A percentile compares a stretch with the other conserved stretches of the same genome.
These are phyloP conservation scores for Sphenostylis stenocarpa DNA, from an alignment of 306 rosid genomes.

Conservation along the genomic window DNA sequence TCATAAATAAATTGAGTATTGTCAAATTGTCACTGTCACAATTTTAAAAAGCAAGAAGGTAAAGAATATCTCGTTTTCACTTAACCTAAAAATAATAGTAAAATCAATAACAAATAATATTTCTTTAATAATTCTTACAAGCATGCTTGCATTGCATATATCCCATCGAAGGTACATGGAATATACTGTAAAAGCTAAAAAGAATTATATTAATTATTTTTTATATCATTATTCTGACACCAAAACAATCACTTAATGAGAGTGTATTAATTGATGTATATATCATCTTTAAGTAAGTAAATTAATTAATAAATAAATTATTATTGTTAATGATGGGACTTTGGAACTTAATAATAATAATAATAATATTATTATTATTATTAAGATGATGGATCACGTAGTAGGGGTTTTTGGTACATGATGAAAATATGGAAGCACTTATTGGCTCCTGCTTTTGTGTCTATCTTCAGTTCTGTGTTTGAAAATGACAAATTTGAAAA, in stretches of 20 bases:
- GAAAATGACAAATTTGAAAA: constrained; percentile 31
- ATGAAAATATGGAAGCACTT: constrained; percentile 19
- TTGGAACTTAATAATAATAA: constrained; percentile 24
- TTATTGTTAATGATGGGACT: constrained; percentile 37
- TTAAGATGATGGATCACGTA: constrained; percentile 19
- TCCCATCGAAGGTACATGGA: background rate
- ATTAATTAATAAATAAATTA: background rate
- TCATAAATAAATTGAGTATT: background rate
- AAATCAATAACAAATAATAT: background rate
- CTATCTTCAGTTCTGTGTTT: constrained; percentile 24
- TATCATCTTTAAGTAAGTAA: too few relatives aligned
- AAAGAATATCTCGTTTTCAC: background rate
- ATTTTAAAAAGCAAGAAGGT: background rate
- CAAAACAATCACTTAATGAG: too few relatives aligned
- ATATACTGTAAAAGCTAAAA: background rate
- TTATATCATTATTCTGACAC: too few relatives aligned
- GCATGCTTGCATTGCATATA: background rate
- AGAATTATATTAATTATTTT: too few relatives aligned
- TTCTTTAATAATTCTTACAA: background rate
- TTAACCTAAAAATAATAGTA: background rate
- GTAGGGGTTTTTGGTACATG: constrained; percentile 18
- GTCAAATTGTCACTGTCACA: background rate
- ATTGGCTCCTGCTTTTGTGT: constrained; percentile 34
- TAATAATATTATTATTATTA: too few relatives aligned
- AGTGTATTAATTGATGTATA: too few relatives aligned